Evolutionary conservation across 495 filamentous ascomycete genomes (phyloP), one percentile per base, ranked within the genome.

Genomic region (Aspergillus coremiiformis): DNA sequence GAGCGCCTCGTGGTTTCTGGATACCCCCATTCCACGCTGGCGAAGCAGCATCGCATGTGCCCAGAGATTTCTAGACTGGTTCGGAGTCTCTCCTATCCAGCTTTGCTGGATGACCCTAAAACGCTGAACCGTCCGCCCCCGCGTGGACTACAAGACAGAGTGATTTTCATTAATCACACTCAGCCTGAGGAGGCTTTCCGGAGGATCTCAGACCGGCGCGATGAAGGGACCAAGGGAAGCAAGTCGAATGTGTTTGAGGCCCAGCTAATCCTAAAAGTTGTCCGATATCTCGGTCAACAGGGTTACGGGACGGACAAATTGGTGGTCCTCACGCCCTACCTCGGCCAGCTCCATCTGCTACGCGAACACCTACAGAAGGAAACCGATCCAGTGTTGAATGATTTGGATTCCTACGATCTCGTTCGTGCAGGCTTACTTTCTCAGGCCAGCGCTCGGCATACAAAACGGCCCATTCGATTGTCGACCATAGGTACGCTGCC

Each of bases 251-350:
- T 50, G 0, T 90, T 82, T 47, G 89, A 92, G 56, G 86, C 68
- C 0, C 66, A 84, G 2, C 82, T 91, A 69, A 73, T 84, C 0
- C 57, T 90, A 44, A 83, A 80, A 49, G 80, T 75, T 57, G 81
- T 90, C 10, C 75, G 78, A 20, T 90, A 90, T 66, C 69, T 92
- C 3, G 85, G 74, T 1, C 87, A 88, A 55, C 86, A 92, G 56
- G 86, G 86, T 0, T 94, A 92, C 56, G 75, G 76, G 2, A 81
- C 81, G 0, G 73, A 83, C 33, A 67, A 85, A 4, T 56, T 89
- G 0, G 86, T 87, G 3, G 68, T 92, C 1, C 61, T 94, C 0
- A 90, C 87, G 0, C 87, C 88, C 0, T 93, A 93, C 59, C 65
- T 81, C 0, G 85, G 84, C 0, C 87, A 91, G 59, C 70, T 92